Conservation (phyloP, 306 rosid genomes). For the Pyrus bretschneideri region DNA sequence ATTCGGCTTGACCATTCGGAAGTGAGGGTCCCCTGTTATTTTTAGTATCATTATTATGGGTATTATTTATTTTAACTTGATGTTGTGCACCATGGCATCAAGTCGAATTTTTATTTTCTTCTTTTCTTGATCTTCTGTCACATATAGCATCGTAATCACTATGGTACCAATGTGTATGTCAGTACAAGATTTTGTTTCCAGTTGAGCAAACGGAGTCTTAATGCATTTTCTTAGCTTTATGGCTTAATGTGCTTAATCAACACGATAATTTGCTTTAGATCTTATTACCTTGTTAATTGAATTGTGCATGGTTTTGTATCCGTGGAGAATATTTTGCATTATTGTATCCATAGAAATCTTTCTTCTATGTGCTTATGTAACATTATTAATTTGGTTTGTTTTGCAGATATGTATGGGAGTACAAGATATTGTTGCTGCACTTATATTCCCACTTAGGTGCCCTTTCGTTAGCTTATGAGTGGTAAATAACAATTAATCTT, state of each 20-base stretch:
- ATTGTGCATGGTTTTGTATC: not conserved
- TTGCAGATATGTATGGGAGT: slow-evolving; percentile 62
- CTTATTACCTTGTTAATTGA: not conserved
- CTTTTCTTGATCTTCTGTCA: not conserved
- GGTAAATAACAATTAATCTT: slow-evolving; percentile 40
- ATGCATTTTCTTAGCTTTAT: not conserved
- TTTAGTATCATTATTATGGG: not conserved
- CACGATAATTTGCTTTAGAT: not conserved
- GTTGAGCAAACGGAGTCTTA: not conserved
- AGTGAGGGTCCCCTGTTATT: slow-evolving; percentile 40
- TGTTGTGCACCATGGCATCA: not conserved
- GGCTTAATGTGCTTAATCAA: not conserved
- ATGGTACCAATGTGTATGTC: too few species aligned
- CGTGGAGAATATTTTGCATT: not conserved
- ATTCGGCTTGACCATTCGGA: slow-evolving; percentile 75
- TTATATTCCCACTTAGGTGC: slow-evolving; percentile 76
- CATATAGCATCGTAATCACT: too few species aligned
- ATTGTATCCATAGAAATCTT: not conserved
- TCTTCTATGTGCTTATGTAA: slow-evolving; percentile 3
- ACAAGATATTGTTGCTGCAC: slow-evolving; percentile 80
- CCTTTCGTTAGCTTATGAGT: slow-evolving; percentile 66
- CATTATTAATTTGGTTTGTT: slow-evolving; percentile 15
- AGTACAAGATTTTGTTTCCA: not conserved
- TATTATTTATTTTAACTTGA: not conserved
- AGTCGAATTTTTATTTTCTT: not conserved